Evolutionary conservation across 2,329 filamentous ascomycete genomes (phyloP), one percentile per base, ranked within the genome.

Genomic region (Aspergillus sergii): DNA sequence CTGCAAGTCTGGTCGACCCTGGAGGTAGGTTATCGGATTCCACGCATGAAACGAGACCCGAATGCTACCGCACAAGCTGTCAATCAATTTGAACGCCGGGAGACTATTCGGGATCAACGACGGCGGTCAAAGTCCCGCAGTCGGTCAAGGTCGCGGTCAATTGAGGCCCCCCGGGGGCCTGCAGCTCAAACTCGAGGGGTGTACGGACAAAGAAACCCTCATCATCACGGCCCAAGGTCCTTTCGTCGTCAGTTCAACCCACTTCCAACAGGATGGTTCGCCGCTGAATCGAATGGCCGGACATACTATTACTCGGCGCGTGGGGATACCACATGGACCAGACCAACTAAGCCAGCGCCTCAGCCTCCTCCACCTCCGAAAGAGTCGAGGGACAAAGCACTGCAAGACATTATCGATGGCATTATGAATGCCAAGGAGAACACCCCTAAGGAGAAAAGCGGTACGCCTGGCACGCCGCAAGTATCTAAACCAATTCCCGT

Each of bases 21-120:
- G 56, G 91, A 97, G 76, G 85, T 96, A 41, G 95, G 89, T 8
- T 99, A 98, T 78, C 89, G 95, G 64, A 99, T 99, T 73, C 93
- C 93, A 43, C 88, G 94, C 62, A 92, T 95, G 81, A 96, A 96
- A 81, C 81, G 91, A 62, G 93, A 94, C 74, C 89, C 90, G 30
- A 89, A 88, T 67, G 86, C 76, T 66, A 72, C 74, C 55, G 77
- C 83, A 51, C 81, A 85, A 34, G 87, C 87, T 68, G 83, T 86
- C 30, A 90, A 91, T 60, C 89, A 91, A 61, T 85, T 86, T 57
- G 86, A 88, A 63, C 85, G 89, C 63, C 76, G 82, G 46, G 83
- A 86, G 63, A 79, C 80, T 46, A 76, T 76, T 16, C 80, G 82
- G 23, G 83, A 86, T 55, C 77, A 79, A 58, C 81, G 79, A 58